These are phyloP conservation scores for Sugiyamaella japonica DNA, from an alignment of 1,139 yeast species.

Conservation along the genomic window DNA sequence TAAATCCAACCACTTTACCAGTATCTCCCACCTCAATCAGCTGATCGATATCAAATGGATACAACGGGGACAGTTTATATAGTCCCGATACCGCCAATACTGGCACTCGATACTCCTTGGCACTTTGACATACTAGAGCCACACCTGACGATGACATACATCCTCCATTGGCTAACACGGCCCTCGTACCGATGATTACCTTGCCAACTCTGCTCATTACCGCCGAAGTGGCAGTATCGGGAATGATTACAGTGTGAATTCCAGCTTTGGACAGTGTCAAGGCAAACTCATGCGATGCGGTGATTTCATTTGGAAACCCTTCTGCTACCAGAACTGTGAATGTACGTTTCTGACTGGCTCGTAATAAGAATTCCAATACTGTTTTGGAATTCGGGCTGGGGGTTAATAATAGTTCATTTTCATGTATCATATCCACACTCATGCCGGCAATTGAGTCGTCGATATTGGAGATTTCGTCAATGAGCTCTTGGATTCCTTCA, in stretches of 20 bases:
- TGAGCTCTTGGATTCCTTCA: conserved; percentile 89
- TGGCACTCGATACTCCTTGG: conserved; percentile 91
- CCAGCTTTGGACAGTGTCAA: conserved; percentile 77
- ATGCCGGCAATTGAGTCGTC: conserved; percentile 89
- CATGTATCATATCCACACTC: conserved; percentile 93
- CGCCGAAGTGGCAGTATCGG: conserved; percentile 91
- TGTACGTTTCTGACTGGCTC: conserved; percentile 85
- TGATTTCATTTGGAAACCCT: conserved; percentile 83
- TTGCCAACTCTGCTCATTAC: conserved; percentile 98
- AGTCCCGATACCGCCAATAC: conserved; percentile 95
- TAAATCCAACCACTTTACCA: conserved; percentile 74
- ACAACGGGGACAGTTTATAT: conserved; percentile 87
- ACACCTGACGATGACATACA: conserved; percentile 89
- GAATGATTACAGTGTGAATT: conserved; percentile 86
- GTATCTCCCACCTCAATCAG: conserved; percentile 93
- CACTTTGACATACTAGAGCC: conserved; percentile 92
- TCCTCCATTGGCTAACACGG: conserved; percentile 96
- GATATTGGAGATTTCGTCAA: conserved; percentile 86
- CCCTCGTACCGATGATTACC: conserved; percentile 86
- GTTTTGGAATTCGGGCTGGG: conserved; percentile 94
- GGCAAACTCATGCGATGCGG: conserved; percentile 75
- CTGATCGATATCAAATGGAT: conserved; percentile 88
- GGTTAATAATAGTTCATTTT: conserved; percentile 84
- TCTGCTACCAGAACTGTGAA: conserved; percentile 93
- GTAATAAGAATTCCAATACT: conserved; percentile 78